These are phyloP conservation scores for Avena atlantica DNA, from an alignment of 176 grass and related monocot species.

Conservation along the genomic window DNA sequence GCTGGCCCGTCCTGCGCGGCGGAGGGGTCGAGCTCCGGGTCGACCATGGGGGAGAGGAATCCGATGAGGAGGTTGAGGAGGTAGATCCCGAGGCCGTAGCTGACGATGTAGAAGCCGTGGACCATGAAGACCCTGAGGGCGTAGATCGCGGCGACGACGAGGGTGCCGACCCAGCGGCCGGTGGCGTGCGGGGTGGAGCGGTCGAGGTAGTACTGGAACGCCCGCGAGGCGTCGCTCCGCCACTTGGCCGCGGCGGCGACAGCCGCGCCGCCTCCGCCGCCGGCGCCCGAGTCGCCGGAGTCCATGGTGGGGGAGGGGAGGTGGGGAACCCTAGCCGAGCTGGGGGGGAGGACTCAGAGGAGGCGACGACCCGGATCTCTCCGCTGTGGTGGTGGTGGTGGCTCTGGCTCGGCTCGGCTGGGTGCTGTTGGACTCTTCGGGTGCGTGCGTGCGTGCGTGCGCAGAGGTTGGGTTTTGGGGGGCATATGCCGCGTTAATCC, in stretches of 20 bases:
- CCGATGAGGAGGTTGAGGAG: constrained; percentile 96
- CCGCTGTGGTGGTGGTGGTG: not conserved
- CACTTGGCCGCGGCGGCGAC: constrained; percentile 63
- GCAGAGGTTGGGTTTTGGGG: not conserved
- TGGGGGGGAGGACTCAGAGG: not conserved
- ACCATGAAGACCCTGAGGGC: constrained; percentile 70
- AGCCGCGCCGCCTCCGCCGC: not conserved
- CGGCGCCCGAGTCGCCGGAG: constrained; percentile 39
- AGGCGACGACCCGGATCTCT: not conserved
- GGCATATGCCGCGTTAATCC: not conserved
- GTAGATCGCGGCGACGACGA: constrained; percentile 62
- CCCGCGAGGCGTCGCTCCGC: constrained; percentile 64
- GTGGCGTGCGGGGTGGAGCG: constrained; percentile 81
- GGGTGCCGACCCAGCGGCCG: constrained; percentile 79
- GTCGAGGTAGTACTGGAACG: constrained; percentile 91
- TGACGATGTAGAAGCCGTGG: constrained; percentile 91
- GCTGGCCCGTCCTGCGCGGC: constrained; percentile 62
- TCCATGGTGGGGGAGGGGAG: constrained; percentile 41
- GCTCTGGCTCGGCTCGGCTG: not conserved
- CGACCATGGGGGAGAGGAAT: constrained; percentile 92
- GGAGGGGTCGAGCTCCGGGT: constrained; percentile 72
- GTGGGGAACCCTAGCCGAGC: not conserved
- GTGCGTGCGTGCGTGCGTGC: not conserved
- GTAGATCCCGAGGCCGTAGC: constrained; percentile 94
- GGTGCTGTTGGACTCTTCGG: not conserved